Evolutionary conservation across 352 stramenopile genomes (phyloP), one percentile per base, ranked within the genome.

Genomic region (Phytophthora idaei): DNA sequence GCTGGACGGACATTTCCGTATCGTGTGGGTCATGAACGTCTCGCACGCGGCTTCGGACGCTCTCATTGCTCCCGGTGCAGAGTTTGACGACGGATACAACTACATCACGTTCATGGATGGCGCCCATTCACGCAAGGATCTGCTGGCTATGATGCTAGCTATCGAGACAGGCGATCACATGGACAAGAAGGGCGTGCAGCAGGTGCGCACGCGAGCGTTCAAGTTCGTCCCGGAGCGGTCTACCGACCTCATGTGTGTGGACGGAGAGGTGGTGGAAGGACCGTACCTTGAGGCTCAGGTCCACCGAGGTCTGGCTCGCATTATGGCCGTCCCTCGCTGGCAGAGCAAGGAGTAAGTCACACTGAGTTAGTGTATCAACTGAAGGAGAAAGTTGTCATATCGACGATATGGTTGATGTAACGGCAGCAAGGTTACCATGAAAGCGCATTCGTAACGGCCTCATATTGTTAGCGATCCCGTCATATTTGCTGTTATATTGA

Each of bases 21-120:
- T 92, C 15, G 64, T 91, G 1, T 93, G 85, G 85, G 61, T 75
- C 31, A 89, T 88, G 67, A 91, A 88, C 57, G 77, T 87, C 14
- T 77, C 76, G 21, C 81, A 91, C 64, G 77, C 79, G 3, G 68
- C 80, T 17, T 77, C 68, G 3, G 81, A 91, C 45, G 76, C 75
- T 12, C 47, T 82, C 27, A 49, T 90, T 9, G 83, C 77, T 3
- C 84, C 83, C 1, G 57, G 57, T 5, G 85, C 46, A 0, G 42
- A 73, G 28, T 66, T 87, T 9, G 75, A 91, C 54, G 84, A 90
- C 39, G 85, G 83, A 25, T 92, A 79, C 71, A 78, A 85, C 56
- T 81, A 92, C 67, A 84, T 92, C 6, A 77, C 67, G 0, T 65
- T 83, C 36, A 79, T 90, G 36, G 64, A 80, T 34, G 81, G 76